Conservation (phyloP, 2,329 filamentous ascomycete species). For the Claviceps sp. region DNA sequence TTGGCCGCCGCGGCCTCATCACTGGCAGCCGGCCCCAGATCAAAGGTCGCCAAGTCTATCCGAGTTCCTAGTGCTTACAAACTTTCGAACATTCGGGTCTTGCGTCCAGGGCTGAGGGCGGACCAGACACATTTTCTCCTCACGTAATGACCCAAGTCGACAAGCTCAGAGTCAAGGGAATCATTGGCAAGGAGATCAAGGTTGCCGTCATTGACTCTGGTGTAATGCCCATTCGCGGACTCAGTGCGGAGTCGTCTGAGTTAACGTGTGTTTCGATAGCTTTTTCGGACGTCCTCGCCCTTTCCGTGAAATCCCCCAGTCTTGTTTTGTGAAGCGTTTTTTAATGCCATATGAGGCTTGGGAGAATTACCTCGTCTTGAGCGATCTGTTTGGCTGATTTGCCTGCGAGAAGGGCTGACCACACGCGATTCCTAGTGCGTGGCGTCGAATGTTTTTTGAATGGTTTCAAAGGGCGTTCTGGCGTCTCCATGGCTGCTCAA, state of each 20-base stretch:
- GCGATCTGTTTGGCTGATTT: no score
- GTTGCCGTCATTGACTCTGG: conserved; percentile 41
- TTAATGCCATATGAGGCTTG: no score
- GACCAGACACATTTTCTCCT: conserved; percentile 28
- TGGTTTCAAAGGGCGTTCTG: no score
- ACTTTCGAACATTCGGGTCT: conserved; percentile 8
- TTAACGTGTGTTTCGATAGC: no score
- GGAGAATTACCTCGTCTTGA: no score
- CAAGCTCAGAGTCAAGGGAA: conserved; percentile 33
- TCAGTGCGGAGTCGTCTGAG: background rate
- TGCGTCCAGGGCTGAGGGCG: conserved; percentile 10
- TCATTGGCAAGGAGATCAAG: conserved; percentile 37
- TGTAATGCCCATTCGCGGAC: conserved; percentile 20
- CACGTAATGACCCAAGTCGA: conserved; percentile 45
- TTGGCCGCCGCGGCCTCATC: conserved; percentile 7
- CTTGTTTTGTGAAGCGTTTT: no score
- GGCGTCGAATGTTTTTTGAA: no score
- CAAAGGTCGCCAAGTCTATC: background rate
- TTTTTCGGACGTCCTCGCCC: no score
- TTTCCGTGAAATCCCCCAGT: no score
- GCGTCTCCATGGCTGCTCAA: no score
- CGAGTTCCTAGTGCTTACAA: conserved; percentile 11
- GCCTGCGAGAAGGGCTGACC: no score
- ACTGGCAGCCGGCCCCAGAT: background rate
- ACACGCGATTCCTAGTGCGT: no score